Conservation (phyloP, 2,329 filamentous ascomycete genomes). For the Aureobasidium sp. region DNA sequence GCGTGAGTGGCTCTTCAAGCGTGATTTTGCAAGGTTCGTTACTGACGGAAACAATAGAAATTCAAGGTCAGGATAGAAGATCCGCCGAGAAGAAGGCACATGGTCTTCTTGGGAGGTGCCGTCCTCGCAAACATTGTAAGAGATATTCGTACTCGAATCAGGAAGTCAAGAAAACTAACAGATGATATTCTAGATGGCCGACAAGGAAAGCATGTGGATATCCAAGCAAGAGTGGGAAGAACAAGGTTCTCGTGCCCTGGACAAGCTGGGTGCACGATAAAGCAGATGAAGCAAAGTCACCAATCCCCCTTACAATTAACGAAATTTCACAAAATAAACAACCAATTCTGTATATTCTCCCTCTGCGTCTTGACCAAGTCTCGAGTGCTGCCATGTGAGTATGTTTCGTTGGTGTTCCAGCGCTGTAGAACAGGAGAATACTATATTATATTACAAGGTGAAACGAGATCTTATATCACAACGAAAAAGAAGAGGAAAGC, state of each 20-base stretch:
- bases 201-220: conserved; percentile 99
- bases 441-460: too few relatives aligned
- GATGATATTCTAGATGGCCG: conserved; percentile 62
- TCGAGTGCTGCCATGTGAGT: too few relatives aligned
- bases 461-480: too few relatives aligned
- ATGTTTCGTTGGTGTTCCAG: too few relatives aligned
- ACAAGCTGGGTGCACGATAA: conserved; percentile 86
- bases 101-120: conserved; percentile 98
- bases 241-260: conserved; percentile 72
- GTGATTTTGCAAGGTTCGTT: not conserved
- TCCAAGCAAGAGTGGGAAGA: conserved; percentile 96
- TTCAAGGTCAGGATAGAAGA: conserved; percentile 99
- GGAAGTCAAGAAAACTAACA: not conserved
- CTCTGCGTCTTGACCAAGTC: too few relatives aligned
- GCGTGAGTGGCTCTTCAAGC: conserved; percentile 37
- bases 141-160: too few relatives aligned
- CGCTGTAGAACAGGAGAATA: too few relatives aligned
- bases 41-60: conserved; percentile 55
- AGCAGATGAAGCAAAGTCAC: not conserved
- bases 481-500: too few relatives aligned
- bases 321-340: not conserved
- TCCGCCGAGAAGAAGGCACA: conserved; percentile 88
- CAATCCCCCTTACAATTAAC: not conserved
- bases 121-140: conserved; percentile 85
- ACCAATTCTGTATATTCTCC: too few relatives aligned